These are phyloP conservation scores for Verticillium klebahnii DNA, from an alignment of 2,329 filamentous ascomycete species.

Conservation along the genomic window DNA sequence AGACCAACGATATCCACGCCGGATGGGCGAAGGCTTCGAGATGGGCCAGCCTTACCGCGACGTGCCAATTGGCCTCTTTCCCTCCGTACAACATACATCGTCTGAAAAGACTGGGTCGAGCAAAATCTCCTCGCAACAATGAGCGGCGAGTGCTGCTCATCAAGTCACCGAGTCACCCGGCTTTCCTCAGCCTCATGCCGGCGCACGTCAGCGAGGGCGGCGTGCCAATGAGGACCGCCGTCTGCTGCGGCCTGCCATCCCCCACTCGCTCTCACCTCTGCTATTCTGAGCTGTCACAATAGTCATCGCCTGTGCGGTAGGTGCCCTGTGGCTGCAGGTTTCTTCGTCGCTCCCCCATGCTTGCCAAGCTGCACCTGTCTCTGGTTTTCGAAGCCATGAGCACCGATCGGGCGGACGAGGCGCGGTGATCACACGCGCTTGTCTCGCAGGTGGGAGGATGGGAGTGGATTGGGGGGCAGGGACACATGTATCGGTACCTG, in stretches of 20 bases:
- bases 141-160: neutral
- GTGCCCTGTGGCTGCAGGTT: neutral
- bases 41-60: neutral
- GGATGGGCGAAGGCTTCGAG: neutral
- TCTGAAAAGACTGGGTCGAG: too few relatives aligned
- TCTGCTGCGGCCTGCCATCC: neutral
- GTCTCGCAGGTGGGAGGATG: neutral
- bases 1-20: too few relatives aligned
- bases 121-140: too few relatives aligned
- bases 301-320: neutral
- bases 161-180: neutral
- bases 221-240: neutral
- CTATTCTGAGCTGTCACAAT: neutral
- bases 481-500: neutral
- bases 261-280: neutral
- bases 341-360: neutral
- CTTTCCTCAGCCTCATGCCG: neutral
- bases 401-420: neutral
- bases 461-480: neutral
- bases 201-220: neutral
- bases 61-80: too few relatives aligned
- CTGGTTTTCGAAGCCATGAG: neutral
- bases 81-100: too few relatives aligned
- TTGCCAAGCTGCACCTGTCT: neutral
- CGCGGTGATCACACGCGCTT: neutral